Evolutionary conservation across 2,329 filamentous ascomycete genomes (phyloP).

Genomic region (Septoria linicola): DNA sequence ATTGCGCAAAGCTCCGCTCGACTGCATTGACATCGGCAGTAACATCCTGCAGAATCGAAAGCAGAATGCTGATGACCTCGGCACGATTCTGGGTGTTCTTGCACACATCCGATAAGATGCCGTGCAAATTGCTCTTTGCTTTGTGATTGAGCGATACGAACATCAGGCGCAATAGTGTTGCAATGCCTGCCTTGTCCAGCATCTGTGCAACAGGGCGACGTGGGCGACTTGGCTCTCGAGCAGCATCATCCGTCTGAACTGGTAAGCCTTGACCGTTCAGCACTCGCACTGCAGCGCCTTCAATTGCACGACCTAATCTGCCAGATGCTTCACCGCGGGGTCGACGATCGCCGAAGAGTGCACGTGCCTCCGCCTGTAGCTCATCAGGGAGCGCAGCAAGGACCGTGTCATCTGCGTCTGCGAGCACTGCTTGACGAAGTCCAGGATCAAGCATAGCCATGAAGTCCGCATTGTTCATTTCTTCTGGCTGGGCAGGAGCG

Average conservation of each 20-base stretch:
- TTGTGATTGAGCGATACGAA: conserved; percentile 92
- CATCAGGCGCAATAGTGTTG: conserved; percentile 96
- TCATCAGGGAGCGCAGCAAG: conserved; percentile 81
- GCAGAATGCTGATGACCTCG: conserved; percentile 87
- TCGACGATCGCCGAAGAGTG: conserved; percentile 56
- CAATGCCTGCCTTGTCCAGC: conserved; percentile 92
- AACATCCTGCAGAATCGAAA: conserved; percentile 93
- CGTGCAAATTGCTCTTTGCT: conserved; percentile 78
- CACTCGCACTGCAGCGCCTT: conserved; percentile 21
- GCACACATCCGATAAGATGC: conserved; percentile 85
- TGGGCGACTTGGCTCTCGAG: conserved; percentile 49
- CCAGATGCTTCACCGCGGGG: conserved; percentile 20
- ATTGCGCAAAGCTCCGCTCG: conserved; percentile 89
- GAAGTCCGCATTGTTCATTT: conserved; percentile 93
- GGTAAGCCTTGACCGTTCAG: conserved; percentile 30
- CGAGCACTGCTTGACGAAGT: conserved; percentile 79
- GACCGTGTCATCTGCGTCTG: conserved; percentile 88
- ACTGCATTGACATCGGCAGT: conserved; percentile 90
- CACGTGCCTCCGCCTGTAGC: conserved; percentile 80
- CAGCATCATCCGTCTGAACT: conserved; percentile 28
- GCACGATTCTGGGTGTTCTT: conserved; percentile 95
- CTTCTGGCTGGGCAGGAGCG: conserved; percentile 58
- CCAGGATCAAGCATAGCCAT: conserved; percentile 83
- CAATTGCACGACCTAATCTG: conserved; percentile 20
- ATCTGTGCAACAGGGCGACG: conserved; percentile 88